Base-by-base conservation (phyloP, 1,284 basidiomycete genomes). In the Apiotrichum brassicae region DNA sequence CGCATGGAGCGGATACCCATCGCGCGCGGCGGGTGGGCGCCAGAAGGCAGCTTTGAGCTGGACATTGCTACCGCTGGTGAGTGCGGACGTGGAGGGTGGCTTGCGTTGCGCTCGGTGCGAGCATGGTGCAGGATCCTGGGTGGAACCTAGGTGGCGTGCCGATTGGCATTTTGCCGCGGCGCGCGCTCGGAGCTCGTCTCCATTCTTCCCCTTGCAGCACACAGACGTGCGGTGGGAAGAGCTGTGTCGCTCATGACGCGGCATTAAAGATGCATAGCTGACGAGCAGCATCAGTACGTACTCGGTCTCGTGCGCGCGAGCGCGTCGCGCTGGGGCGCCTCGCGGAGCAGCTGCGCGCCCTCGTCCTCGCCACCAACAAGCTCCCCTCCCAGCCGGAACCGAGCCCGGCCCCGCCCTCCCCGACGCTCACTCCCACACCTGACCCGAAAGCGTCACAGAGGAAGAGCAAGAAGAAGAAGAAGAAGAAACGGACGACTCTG, bases 401-500 rank as follows among this genome's bases (percentile, higher is more conserved):
- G n/a, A 41, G 32, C 32, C 30, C 32, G 1, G 5, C 20, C 1
- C 26, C 43, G 5, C 43, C 33, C 18, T 43, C 47, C 18, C 44
- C 36, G 25, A 33, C 44, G 3, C 2, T 25, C 9, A 20, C 22
- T 14, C 37, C 34, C 20, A 11, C 28, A 20, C 19, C 39, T 3
- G 46, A 41, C 12, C 41, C 47, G 4, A 16, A 30, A 11, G 18
- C 49, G 28, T 42, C 37, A 14, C 55, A 48, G 46, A 69, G 72
- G 63, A 77, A 76, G 66, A 76, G 68, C 73, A 71, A 75, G 52
- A 76, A 69, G 73, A 71, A 75, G 52, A 89, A 87, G 79, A 90
- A 91, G 80, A 92, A 91, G 80, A 91, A 90, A 72, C 79, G 86
- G 40, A 85, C 85, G 43, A 83, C 84, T 3, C 75, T 88, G 18